Evolutionary conservation across 129 eudicot genomes (phyloP).

Genomic region (Helianthus tuberosus): DNA sequence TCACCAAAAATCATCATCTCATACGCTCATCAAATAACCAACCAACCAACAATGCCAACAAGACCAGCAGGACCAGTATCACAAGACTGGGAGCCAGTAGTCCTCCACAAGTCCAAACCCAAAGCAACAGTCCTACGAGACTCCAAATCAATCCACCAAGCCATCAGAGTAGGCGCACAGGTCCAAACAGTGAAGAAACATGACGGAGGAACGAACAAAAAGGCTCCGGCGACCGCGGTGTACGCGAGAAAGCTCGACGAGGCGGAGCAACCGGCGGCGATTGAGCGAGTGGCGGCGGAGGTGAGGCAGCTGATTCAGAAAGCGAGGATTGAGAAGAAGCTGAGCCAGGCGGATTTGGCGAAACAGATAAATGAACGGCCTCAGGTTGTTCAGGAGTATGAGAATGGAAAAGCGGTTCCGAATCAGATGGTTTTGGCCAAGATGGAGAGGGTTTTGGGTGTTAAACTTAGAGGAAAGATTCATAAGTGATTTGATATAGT

Average conservation of each 20-base stretch:
- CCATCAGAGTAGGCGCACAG: conserved; percentile 56
- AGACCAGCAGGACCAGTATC: conserved; percentile 40
- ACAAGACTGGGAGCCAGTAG: conserved; percentile 83
- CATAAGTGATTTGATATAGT: conserved; percentile 23
- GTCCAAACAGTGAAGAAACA: conserved; percentile 63
- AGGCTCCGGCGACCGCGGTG: conserved; percentile 50
- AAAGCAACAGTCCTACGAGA: conserved; percentile 53
- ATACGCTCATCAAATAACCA: background rate
- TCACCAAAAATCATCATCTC: background rate
- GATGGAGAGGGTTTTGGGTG: conserved; percentile 68
- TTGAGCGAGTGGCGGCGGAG: conserved; percentile 50
- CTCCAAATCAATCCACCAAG: conserved; percentile 59
- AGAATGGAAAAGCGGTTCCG: conserved; percentile 74
- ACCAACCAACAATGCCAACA: conserved; percentile 49
- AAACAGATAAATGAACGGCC: conserved; percentile 67
- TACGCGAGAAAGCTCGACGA: conserved; percentile 66
- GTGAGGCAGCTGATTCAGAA: conserved; percentile 65
- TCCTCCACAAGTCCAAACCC: conserved; percentile 56
- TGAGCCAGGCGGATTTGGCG: conserved; percentile 71
- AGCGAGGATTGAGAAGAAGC: conserved; percentile 62
- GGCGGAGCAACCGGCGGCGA: conserved; percentile 65
- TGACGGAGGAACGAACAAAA: conserved; percentile 63
- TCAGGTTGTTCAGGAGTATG: conserved; percentile 77
- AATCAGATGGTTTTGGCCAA: conserved; percentile 62
- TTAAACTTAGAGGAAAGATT: conserved; percentile 57